These are phyloP conservation scores for Scheffersomyces cryptocercus DNA, from an alignment of 1,139 yeast species.

Conservation along the genomic window DNA sequence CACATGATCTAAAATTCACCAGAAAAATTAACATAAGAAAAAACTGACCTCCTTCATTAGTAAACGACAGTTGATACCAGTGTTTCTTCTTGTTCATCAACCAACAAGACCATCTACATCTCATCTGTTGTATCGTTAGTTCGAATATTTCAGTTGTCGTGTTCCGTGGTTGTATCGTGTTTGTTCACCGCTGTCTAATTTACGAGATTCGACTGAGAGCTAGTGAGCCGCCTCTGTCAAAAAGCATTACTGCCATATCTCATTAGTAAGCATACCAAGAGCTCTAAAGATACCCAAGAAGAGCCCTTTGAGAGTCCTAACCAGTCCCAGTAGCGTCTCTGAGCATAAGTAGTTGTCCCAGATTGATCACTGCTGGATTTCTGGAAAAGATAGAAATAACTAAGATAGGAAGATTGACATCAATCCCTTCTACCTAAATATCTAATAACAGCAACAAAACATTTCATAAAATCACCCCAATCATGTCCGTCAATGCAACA, in stretches of 20 bases:
- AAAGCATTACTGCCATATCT: neutral
- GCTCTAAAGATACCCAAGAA: neutral
- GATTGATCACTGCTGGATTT: no score
- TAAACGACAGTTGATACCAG: no score
- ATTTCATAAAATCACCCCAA: conserved; percentile 2
- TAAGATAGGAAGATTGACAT: no score
- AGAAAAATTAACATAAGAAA: no score
- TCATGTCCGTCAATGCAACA: conserved; percentile 9
- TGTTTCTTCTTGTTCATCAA: neutral
- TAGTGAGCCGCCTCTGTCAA: no score
- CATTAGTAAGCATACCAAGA: conserved; percentile 1
- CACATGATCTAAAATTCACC: no score
- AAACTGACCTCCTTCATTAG: no score
- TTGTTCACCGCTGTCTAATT: neutral
- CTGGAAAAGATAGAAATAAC: no score
- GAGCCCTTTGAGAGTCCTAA: neutral
- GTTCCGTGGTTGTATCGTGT: conserved; percentile 1
- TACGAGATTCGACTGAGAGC: no score
- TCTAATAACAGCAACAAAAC: conserved; percentile 1
- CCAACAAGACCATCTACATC: neutral
- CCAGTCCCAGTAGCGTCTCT: neutral
- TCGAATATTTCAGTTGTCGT: conserved; percentile 9
- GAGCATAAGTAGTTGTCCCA: no score
- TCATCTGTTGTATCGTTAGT: conserved; percentile 11
- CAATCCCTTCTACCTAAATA: no score